Evolutionary conservation across 176 grass and related monocot genomes (phyloP).

Genomic region (Eleusine coracana): DNA sequence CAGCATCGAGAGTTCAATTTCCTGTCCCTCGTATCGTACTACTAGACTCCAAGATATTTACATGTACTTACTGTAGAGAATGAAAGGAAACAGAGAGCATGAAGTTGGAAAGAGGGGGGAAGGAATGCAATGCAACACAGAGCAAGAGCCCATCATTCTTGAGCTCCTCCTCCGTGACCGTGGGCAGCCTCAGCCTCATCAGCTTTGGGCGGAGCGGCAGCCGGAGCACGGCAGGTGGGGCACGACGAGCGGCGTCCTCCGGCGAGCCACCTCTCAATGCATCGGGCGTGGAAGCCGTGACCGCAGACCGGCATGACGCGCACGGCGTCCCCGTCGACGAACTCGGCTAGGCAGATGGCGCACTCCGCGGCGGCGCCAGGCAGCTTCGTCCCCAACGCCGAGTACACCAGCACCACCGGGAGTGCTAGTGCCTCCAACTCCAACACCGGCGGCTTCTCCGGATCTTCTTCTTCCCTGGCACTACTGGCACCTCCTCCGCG

Average conservation of each 20-base stretch:
- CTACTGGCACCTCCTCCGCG: too few relatives aligned
- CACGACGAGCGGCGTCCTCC: conserved; percentile 23
- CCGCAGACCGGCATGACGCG: conserved; percentile 48
- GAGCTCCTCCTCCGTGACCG: too few relatives aligned
- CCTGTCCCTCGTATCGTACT: too few relatives aligned
- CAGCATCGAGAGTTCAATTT: too few relatives aligned
- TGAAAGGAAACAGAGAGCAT: too few relatives aligned
- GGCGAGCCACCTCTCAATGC: conserved; percentile 64
- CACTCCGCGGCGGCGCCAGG: conserved; percentile 52
- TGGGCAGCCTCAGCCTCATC: too few relatives aligned
- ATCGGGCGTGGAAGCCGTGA: conserved; percentile 52
- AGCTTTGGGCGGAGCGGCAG: background rate
- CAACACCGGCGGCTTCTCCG: conserved; percentile 40
- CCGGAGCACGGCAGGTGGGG: conserved; percentile 54
- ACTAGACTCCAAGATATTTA: too few relatives aligned
- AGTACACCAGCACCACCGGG: conserved; percentile 34
- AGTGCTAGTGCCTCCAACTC: background rate
- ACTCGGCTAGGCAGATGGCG: conserved; percentile 69
- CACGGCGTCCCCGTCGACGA: conserved; percentile 63
- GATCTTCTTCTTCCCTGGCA: background rate
- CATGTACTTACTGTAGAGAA: too few relatives aligned
- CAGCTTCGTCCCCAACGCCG: conserved; percentile 45
- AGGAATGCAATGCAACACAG: too few relatives aligned
- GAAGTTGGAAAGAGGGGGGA: too few relatives aligned
- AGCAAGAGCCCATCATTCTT: too few relatives aligned